Evolutionary conservation across 2,329 filamentous ascomycete genomes (phyloP), one percentile per base, ranked within the genome.

Genomic region (Penicillium italicum): DNA sequence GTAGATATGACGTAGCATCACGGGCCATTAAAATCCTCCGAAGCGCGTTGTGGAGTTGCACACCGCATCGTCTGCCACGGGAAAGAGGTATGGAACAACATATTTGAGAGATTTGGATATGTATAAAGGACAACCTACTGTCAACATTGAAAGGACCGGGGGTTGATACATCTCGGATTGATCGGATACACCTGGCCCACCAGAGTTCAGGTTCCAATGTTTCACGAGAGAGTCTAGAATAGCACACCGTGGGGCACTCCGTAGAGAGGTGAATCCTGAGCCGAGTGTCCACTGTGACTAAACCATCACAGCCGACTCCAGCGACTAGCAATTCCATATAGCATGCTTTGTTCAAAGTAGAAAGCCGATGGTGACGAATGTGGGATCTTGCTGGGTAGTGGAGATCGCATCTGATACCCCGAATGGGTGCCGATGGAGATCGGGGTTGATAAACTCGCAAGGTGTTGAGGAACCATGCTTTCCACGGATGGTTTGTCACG

Each of bases 1-100:
- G 6, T 18, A 22, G 22, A 22, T 31, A 61, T 65, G 63, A 62
- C 63, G 63, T 65, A 64, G 56, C 8, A 50, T 36, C 62, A 59
- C 57, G 59, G 59, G 50, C 57, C 57, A 60, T 37, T 57, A 14
- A 10, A 42, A 33, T 20, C 8, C 51, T 57, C 42, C 36, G 24
- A 24, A 33, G 5, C 38, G 37, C 20, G 12, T 26, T 16, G 36
- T 42, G 33, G 30, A 58, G 24, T 18, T 40, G 46, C 24, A 43
- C 40, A 50, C 46, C 47, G 51, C 33, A 31, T 41, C 28, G 11
- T 30, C 30, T 16, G 10, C n/a, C 38, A 43, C 24, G 8, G 48
- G 28, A 12, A 3, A 20, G 22, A 24, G 5, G 1, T 18, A 20
- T 22, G 43, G 22, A n/a, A 45, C 16, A 20, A 50, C 20, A 18